A percentile compares a stretch with the other conserved stretches of the same genome.
Conservation (phyloP, 2,329 filamentous ascomycete species). For the Talaromyces sp. region DNA sequence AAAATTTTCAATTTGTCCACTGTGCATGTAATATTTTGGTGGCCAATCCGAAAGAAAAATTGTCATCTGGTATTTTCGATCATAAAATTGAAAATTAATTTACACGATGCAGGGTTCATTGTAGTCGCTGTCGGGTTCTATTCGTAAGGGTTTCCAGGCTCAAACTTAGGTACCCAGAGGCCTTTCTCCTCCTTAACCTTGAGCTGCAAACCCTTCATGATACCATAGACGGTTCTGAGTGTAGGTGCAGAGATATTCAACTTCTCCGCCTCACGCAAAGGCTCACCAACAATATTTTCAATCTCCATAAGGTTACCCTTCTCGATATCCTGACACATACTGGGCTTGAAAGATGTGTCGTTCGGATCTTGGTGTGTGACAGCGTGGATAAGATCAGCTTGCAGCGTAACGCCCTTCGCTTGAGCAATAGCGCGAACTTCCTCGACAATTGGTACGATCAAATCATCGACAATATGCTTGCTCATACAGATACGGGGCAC, state of each 20-base stretch:
- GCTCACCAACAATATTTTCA: slow-evolving; percentile 61
- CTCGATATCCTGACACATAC: slow-evolving; percentile 53
- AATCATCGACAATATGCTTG: slow-evolving; percentile 1
- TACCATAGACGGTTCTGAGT: slow-evolving; percentile 29
- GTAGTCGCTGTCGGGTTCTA: too few relatives aligned
- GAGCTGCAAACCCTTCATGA: slow-evolving; percentile 33
- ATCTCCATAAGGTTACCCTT: slow-evolving; percentile 56
- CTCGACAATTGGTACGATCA: slow-evolving; percentile 3
- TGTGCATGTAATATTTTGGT: too few relatives aligned
- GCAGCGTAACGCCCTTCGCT: slow-evolving; percentile 49
- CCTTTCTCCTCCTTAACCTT: slow-evolving; percentile 29
- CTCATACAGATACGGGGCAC: background rate
- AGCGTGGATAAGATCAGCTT: slow-evolving; percentile 1
- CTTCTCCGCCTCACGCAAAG: slow-evolving; percentile 54
- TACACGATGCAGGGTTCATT: too few relatives aligned
- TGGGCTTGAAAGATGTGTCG: slow-evolving; percentile 52
- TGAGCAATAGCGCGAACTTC: slow-evolving; percentile 34
- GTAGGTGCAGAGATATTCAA: slow-evolving; percentile 47
- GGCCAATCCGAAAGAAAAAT: too few relatives aligned
- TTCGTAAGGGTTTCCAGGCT: slow-evolving; percentile 8
- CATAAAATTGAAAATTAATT: too few relatives aligned
- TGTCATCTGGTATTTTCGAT: too few relatives aligned
- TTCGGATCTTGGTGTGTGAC: slow-evolving; percentile 46
- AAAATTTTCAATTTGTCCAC: too few relatives aligned
- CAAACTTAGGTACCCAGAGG: slow-evolving; percentile 9